A percentile compares a stretch with the other conserved stretches of the same genome.
These are phyloP conservation scores for Solanum tarapatanum DNA, from an alignment of 257 asterid species.

Conservation along the genomic window DNA sequence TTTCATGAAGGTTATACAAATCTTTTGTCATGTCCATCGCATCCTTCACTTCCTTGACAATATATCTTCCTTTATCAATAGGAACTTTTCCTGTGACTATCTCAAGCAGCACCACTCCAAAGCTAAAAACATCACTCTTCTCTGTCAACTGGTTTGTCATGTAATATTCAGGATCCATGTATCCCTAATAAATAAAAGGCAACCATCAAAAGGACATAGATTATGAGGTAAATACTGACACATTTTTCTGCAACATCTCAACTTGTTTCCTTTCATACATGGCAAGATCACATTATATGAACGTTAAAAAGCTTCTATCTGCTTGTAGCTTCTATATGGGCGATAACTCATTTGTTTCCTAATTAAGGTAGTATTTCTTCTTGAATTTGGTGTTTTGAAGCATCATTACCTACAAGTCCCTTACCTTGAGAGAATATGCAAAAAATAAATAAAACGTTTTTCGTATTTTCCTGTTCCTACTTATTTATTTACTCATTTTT, in stretches of 20 bases:
- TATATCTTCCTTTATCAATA: constrained; percentile 62
- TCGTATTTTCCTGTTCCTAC: background rate
- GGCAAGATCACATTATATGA: background rate
- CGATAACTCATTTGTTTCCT: background rate
- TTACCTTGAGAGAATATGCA: background rate
- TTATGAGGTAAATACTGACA: background rate
- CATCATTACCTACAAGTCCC: background rate
- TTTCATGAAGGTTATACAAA: constrained; percentile 44
- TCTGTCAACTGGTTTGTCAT: constrained; percentile 74
- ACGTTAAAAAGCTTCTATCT: background rate
- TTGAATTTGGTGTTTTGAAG: background rate
- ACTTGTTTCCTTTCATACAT: background rate
- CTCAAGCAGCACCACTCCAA: constrained; percentile 62
- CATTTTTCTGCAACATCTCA: background rate
- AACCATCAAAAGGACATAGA: background rate
- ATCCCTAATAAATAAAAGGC: constrained; percentile 39
- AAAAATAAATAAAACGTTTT: background rate
- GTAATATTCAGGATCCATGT: constrained; percentile 94
- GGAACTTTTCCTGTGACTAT: constrained; percentile 57
- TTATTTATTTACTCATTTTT: background rate
- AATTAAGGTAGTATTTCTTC: background rate
- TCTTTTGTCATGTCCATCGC: constrained; percentile 47
- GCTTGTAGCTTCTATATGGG: background rate
- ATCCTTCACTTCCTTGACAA: constrained; percentile 54
- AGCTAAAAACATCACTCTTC: constrained; percentile 89